Percentiles rank a stretch among this genome's conserved stretches.
phyloP scores from a whole-genome alignment of 495 filamentous ascomycete genomes.

The Arthonia radiata region DNA sequence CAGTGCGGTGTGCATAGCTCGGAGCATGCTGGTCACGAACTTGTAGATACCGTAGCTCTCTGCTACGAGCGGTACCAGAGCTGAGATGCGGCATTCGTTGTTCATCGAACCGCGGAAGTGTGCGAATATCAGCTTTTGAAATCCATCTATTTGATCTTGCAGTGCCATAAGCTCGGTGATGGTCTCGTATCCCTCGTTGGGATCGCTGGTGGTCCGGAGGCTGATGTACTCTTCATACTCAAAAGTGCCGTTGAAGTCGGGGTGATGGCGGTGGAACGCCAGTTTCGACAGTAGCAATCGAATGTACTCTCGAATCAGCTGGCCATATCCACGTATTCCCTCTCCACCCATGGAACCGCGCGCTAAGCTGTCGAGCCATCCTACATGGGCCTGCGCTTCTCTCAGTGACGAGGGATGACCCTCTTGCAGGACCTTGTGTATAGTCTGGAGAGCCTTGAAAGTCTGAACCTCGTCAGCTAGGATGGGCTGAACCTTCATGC shows the following conservation, averaged over 20 bases:
- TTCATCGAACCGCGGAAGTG: slow-evolving; percentile 76
- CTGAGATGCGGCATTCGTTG: slow-evolving; percentile 90
- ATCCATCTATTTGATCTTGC: slow-evolving; percentile 92
- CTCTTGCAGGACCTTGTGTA: slow-evolving; percentile 92
- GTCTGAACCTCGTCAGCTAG: slow-evolving; percentile 88
- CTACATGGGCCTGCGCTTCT: slow-evolving; percentile 69
- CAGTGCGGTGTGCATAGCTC: slow-evolving; percentile 95
- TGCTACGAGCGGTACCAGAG: slow-evolving; percentile 77
- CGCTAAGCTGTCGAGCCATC: slow-evolving; percentile 83
- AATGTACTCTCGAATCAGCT: slow-evolving; percentile 84
- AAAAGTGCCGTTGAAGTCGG: slow-evolving; percentile 90
- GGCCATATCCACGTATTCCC: slow-evolving; percentile 70
- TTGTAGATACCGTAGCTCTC: slow-evolving; percentile 98
- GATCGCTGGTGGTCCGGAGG: slow-evolving; percentile 92
- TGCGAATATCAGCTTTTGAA: slow-evolving; percentile 94
- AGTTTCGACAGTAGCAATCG: slow-evolving; percentile 83
- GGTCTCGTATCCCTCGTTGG: slow-evolving; percentile 96
- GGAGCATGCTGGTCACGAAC: slow-evolving; percentile 81
- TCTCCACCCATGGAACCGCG: slow-evolving; percentile 55
- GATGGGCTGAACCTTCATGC: slow-evolving; percentile 98
- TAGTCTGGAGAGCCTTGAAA: slow-evolving; percentile 76
- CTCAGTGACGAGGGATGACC: slow-evolving; percentile 69
- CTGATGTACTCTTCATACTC: slow-evolving; percentile 99
- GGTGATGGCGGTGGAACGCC: slow-evolving; percentile 81
- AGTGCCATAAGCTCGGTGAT: slow-evolving; percentile 89